phyloP scores from a whole-genome alignment of 768 basidiomycete genomes.

The Wakefieldia striispora region DNA sequence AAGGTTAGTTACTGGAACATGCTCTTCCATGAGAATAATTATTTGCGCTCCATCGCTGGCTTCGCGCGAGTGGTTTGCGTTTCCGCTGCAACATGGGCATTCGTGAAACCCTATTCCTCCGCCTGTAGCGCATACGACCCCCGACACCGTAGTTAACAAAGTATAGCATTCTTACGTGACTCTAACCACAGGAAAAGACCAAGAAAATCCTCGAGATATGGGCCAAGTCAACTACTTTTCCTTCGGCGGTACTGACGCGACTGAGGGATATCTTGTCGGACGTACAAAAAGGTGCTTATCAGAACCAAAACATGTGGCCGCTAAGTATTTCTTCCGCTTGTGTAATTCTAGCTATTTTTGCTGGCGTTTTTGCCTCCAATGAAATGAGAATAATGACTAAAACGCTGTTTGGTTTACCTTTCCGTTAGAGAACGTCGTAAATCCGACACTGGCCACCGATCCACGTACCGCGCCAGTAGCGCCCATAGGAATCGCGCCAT shows the following conservation, averaged over 20 bases:
- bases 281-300: constrained; percentile 87
- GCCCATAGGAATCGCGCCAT: constrained; percentile 25
- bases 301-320: constrained; percentile 59
- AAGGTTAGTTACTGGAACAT: constrained; percentile 67
- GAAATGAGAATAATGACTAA: constrained; percentile 66
- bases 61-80: constrained; percentile 7
- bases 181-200: constrained; percentile 80
- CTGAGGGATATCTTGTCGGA: constrained; percentile 68
- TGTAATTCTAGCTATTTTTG: constrained; percentile 65
- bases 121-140: constrained; percentile 29
- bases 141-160: constrained; percentile 41
- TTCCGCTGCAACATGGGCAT: constrained; percentile 3
- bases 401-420: constrained; percentile 52
- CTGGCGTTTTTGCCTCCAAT: constrained; percentile 40
- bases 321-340: constrained; percentile 72
- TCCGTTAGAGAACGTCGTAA: constrained; percentile 53
- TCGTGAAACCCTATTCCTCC: constrained; percentile 1
- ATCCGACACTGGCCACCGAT: constrained; percentile 35
- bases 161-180: constrained; percentile 33
- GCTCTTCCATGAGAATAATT: constrained; percentile 4
- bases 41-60: constrained; percentile 3
- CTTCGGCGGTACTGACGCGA: constrained; percentile 67
- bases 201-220: constrained; percentile 98
- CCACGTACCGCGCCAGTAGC: constrained; percentile 39
- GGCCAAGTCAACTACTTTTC: constrained; percentile 89